Conservation (phyloP, 2,329 filamentous ascomycete species). For the Amphichorda felina region DNA sequence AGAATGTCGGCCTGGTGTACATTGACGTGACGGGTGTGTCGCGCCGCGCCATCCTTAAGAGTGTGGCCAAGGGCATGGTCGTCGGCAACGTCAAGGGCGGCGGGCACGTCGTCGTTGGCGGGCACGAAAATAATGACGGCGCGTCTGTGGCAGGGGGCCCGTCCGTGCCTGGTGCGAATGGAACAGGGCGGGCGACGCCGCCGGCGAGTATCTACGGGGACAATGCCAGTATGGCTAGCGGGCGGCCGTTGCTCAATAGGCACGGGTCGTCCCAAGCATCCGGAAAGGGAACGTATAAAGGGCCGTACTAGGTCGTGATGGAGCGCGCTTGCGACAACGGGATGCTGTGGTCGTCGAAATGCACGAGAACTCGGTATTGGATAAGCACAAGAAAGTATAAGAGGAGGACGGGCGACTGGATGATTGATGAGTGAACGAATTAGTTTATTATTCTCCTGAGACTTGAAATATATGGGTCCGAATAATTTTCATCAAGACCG, state of each 20-base stretch:
- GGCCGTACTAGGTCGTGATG: not conserved
- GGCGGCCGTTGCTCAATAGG: constrained; percentile 1
- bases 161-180: constrained; percentile 10
- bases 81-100: constrained; percentile 68
- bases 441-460: not conserved
- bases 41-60: constrained; percentile 79
- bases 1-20: constrained; percentile 94
- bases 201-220: constrained; percentile 4
- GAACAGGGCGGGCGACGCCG: constrained; percentile 18
- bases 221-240: constrained; percentile 2
- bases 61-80: constrained; percentile 93
- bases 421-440: constrained; percentile 2
- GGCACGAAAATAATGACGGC: constrained; percentile 12
- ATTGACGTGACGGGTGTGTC: constrained; percentile 94
- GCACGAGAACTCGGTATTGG: too few species aligned
- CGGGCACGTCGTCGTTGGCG: constrained; percentile 62
- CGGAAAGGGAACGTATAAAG: constrained; percentile 1
- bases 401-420: not conserved
- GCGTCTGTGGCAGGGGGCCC: constrained; percentile 1
- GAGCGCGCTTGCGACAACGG: not conserved
- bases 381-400: too few species aligned
- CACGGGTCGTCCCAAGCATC: constrained; percentile 1
- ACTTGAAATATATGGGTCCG: too few species aligned
- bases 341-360: too few species aligned
- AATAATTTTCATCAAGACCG: too few species aligned